Base-by-base conservation (phyloP, 805 yeast species). In the Sugiyamaella boreocaroliniensis region DNA sequence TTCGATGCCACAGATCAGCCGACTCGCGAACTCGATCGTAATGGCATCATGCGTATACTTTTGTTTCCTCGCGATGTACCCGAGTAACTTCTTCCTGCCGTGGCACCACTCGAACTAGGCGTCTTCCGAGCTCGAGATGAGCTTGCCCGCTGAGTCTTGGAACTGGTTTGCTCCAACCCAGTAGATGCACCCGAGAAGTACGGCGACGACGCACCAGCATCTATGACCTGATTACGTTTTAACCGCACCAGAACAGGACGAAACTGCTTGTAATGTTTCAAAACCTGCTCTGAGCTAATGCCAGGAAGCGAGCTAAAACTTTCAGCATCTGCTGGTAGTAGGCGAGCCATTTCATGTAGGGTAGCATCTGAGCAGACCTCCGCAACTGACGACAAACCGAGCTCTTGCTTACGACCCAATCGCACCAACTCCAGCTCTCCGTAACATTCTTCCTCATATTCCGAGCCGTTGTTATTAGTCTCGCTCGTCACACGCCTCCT, bases 301-400 rank as follows among this genome's bases (percentile, higher is more conserved):
- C 71, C 76, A 0, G 61, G 64, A 47, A 80, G 59, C 47, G 61
- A 64, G 6, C 70, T 65, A 63, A 72, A 84, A 42, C 74, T 83
- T 15, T 61, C 64, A 45, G 74, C 74, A 14, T 73, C 75, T 1
- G 73, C 71, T 1, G 89, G 89, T 32, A 83, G 68, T 48, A 68
- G 71, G 16, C 64, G 57, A 0, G 86, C 80, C 81, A 83, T 76
- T 44, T 79, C 82, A 54, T 74, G 4, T 9, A 32, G 8, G n/a
- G 37, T 32, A 9, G 37, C 37, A 32, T 32, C 37, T 2, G 37
- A 32, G 37, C 37, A 32, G n/a, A 32, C 37, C n/a, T 32, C 37
- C 4, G 37, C n/a, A 10, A 9, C 37, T 9, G 46, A 32, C 5
- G 29, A 10, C 11, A 40, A 15, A 3, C 22, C 15, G 18, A 44